Conservation (phyloP, 441 rosid genomes). For the Erodium trifolium region DNA sequence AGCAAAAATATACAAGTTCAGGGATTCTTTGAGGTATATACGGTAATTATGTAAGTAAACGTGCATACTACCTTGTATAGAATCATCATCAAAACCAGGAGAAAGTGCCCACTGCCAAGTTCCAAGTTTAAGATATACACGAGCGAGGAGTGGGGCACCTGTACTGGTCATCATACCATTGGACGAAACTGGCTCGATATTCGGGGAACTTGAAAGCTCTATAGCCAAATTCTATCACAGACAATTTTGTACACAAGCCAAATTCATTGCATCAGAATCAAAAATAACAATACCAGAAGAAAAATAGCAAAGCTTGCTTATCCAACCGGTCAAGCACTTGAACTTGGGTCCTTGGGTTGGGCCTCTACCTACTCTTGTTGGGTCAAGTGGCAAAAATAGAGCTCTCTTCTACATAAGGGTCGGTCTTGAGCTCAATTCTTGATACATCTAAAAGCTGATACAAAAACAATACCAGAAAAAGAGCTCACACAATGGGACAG, state of each 20-base stretch:
- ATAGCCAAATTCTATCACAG: slow-evolving; percentile 55
- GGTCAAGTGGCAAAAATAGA: too few relatives aligned
- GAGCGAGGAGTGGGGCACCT: slow-evolving; percentile 71
- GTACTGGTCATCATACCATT: slow-evolving; percentile 43
- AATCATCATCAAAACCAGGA: slow-evolving; percentile 85
- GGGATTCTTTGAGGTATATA: slow-evolving; percentile 7
- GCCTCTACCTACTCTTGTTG: too few relatives aligned
- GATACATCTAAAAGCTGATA: neutral
- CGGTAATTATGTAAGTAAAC: neutral
- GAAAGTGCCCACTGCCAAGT: slow-evolving; percentile 89
- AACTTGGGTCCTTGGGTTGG: too few relatives aligned
- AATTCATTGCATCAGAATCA: slow-evolving; percentile 1
- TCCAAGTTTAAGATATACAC: slow-evolving; percentile 84
- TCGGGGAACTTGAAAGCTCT: slow-evolving; percentile 62
- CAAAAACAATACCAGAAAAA: neutral
- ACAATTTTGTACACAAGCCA: slow-evolving; percentile 21
- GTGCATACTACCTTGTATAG: slow-evolving; percentile 61
- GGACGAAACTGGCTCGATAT: slow-evolving; percentile 45
- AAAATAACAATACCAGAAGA: too few relatives aligned
- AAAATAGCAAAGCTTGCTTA: too few relatives aligned
- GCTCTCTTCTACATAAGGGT: too few relatives aligned
- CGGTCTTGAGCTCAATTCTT: too few relatives aligned
- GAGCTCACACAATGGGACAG: neutral
- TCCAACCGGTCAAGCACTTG: too few relatives aligned
- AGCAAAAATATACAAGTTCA: neutral